These are phyloP conservation scores for Leishmania gerbilli DNA, from an alignment of 208 protist genomes.

Conservation along the genomic window DNA sequence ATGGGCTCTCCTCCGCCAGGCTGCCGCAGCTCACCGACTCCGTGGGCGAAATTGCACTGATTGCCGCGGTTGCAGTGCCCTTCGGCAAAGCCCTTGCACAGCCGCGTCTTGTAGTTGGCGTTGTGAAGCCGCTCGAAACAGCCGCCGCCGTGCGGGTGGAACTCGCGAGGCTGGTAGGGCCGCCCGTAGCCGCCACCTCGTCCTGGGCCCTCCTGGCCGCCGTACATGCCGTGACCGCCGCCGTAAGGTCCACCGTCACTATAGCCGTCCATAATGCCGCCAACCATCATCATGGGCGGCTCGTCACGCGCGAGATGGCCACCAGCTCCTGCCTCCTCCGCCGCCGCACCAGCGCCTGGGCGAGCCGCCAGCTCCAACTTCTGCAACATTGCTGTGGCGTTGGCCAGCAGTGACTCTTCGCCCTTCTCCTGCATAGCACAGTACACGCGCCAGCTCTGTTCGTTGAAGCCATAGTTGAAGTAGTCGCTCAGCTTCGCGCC, in stretches of 20 bases:
- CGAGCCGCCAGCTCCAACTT: conserved; percentile 45
- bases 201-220: not conserved
- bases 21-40: conserved; percentile 54
- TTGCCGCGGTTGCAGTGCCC: conserved; percentile 69
- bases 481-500: conserved; percentile 83
- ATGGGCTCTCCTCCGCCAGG: not conserved
- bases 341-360: conserved; percentile 6
- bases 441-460: conserved; percentile 86
- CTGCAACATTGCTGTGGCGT: conserved; percentile 60
- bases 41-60: conserved; percentile 86
- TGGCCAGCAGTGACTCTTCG: conserved; percentile 53
- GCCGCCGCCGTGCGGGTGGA: conserved; percentile 5
- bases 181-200: conserved; percentile 10
- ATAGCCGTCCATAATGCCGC: conserved; percentile 20
- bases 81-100: conserved; percentile 78
- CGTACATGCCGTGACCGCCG: not conserved
- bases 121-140: conserved; percentile 12
- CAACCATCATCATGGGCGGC: conserved; percentile 8
- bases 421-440: conserved; percentile 77
- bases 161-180: conserved; percentile 7
- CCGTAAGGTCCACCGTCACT: conserved; percentile 3
- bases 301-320: not conserved
- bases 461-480: conserved; percentile 94
- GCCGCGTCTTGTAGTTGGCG: conserved; percentile 63
- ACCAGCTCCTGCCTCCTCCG: conserved; percentile 10